Base-by-base conservation (phyloP, 805 yeast genomes). In the Kluyveromyces nonfermentans region DNA sequence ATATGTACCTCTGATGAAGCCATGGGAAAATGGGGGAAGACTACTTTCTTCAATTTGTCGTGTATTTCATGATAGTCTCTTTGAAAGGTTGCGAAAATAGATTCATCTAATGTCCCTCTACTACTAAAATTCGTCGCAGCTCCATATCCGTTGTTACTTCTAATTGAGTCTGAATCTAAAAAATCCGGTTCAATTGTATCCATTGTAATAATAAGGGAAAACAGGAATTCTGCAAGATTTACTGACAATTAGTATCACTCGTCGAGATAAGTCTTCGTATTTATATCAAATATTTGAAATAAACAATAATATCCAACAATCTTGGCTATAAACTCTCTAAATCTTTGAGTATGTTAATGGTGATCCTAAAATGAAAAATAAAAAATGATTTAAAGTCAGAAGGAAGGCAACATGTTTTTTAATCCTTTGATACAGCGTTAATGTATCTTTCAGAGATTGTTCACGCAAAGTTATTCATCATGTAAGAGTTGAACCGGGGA, bases 391-490 rank as follows among this genome's bases (percentile, higher is more conserved):
- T 35, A 41, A 46, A 30, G 37, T 63, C 68, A 63, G 68, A 61
- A 63, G 68, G 68, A 63, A 63, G 66, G 68, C 68, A 63, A 63
- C 68, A 62, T 50, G 60, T 56, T 61, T 63, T 60, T 52, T 61
- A 62, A 62, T 61, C 65, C 51, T 54, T 48, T 45, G 51, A 53
- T 50, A 53, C 47, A 40, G 44, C 46, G 45, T 41, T 45, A 35
- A 36, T 38, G 49, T 48, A 52, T 56, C 50, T 43, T 44, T 63
- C 68, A 63, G 65, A 63, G 68, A 63, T 63, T 63, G 68, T 63
- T 63, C 68, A 63, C 67, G 53, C 59, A 48, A 49, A 53, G 62
- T 61, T 58, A 56, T 56, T 63, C 67, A 63, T 63, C 67, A 63
- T 54, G 51, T 35, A 33, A 32, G 43, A 18, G 33, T 38, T 34